Evolutionary conservation across 495 filamentous ascomycete species (phyloP), one percentile per base, ranked within the genome.

Genomic region (Arthonia radiata): DNA sequence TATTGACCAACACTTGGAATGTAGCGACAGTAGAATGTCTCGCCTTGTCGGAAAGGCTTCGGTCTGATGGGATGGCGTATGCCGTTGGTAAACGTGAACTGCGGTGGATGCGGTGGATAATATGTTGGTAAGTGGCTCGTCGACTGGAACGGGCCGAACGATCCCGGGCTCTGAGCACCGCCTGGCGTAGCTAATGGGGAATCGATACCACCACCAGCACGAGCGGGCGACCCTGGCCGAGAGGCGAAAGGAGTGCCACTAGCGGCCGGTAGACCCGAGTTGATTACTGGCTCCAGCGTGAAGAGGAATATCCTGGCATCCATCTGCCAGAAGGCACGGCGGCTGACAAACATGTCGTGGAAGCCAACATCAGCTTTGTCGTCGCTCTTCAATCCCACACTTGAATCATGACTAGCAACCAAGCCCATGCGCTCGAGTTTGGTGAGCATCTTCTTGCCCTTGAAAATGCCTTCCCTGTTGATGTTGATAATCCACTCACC

Each of bases 351-450:
- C 77, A 90, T 83, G 21, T 66, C 52, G 13, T 52, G 55, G 77
- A 78, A 91, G 26, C 58, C 60, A 24, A 65, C 63, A 4, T 62
- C 61, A 26, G 50, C 53, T 27, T 53, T 46, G 19, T 74, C 67
- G 25, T 74, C 62, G 8, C 62, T 37, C 29, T 63, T 55, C 0
- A 62, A 46, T 5, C 79, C 80, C 4, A 86, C 72, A 11, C 60
- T 58, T 0, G 77, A 81, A 38, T 89, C 75, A 27, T 73, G 56
- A 23, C 52, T 73, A 1, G 70, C 52, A 24, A 93, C 67, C 5
- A 93, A 44, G 9, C 81, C 79, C 81, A 93, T 93, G 18, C 81
- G 64, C 50, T 90, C 81, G 10, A 93, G 58, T 50, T 90, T 91
- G 22, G 71, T 75, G n/a, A 93, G 57, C 37, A 86, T 44, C 30